Evolutionary conservation across 805 yeast genomes (phyloP), one percentile per base, ranked within the genome.

Genomic region (Saturnispora zaruensis): DNA sequence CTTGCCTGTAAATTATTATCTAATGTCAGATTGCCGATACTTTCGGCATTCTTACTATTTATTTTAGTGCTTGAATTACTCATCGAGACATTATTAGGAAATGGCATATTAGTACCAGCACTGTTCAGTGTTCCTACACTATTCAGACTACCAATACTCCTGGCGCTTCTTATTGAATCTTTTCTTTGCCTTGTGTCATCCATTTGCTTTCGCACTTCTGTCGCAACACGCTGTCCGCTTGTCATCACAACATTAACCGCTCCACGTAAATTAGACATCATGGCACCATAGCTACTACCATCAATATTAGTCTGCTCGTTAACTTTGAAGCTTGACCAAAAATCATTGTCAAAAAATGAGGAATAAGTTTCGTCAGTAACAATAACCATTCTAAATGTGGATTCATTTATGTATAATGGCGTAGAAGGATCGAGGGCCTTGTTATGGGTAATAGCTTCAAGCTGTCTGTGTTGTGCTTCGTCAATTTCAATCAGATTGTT

Each of bases 281-380:
- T 53, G 1, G 65, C 66, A 4, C 60, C 55, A 33, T 55, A 53
- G 16, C 54, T 57, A 57, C 72, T 75, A 42, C 77, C 72, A 34
- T 76, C 78, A 6, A 7, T 46, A 32, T 38, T 34, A 9, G 46
- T 47, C 16, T 50, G 48, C 55, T 77, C 76, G 50, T 78, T 76
- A 44, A 87, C 72, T 60, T 85, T 87, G 46, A 87, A 75, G 0
- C 91, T 77, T n/a, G 72, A 65, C 50, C 84, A 74, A 32, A 88
- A 69, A 0, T 89, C 83, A 24, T 73, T 70, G 13, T 87, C 74
- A 67, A 93, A 93, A 53, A 91, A 79, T 38, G 84, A 71, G 64
- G 93, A 98, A 57, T 88, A 84, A 0, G 96, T 86, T 60, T 89
- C 98, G 63, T 90, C 96, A 0, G 98, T 97, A 5, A 91, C 70